Conservation (phyloP, 768 basidiomycete genomes). For the Podaxis carcinomalis region DNA sequence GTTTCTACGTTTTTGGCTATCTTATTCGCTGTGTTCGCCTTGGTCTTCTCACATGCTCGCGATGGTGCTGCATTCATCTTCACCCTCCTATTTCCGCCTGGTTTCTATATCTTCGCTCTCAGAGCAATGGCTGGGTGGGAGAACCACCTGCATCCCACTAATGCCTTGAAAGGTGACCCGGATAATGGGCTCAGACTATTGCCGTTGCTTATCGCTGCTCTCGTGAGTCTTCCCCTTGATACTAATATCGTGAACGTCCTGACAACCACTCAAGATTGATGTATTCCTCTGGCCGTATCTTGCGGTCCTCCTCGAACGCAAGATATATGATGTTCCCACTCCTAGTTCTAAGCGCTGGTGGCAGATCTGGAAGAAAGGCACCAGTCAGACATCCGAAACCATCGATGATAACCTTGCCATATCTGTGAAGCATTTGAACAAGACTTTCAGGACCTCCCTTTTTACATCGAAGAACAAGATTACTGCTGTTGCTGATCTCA, state of each 20-base stretch:
- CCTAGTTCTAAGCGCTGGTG: constrained; percentile 24
- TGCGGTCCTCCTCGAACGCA: constrained; percentile 53
- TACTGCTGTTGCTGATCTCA: constrained; percentile 62
- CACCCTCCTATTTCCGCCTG: constrained; percentile 69
- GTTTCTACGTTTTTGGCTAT: constrained; percentile 62
- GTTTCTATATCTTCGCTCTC: constrained; percentile 70
- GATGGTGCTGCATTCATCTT: constrained; percentile 54
- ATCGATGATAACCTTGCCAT: constrained; percentile 47
- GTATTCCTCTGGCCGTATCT: constrained; percentile 74
- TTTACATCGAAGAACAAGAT: constrained; percentile 46
- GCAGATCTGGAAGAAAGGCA: constrained; percentile 30
- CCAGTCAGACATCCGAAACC: constrained; percentile 8
- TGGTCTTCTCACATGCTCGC: constrained; percentile 42
- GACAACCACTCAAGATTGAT: constrained; percentile 42
- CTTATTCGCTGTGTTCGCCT: constrained; percentile 61
- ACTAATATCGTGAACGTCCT: background rate
- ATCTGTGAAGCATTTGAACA: constrained; percentile 55
- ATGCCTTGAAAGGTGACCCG: constrained; percentile 55
- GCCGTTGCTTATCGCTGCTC: constrained; percentile 56
- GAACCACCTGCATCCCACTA: constrained; percentile 48
- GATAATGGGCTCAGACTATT: constrained; percentile 51
- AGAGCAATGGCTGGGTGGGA: constrained; percentile 69
- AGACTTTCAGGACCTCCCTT: constrained; percentile 49
- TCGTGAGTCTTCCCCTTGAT: constrained; percentile 40
- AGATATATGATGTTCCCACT: constrained; percentile 56